Base-by-base conservation (phyloP, 164 flowering plant genomes). In the Vitis riparia region DNA sequence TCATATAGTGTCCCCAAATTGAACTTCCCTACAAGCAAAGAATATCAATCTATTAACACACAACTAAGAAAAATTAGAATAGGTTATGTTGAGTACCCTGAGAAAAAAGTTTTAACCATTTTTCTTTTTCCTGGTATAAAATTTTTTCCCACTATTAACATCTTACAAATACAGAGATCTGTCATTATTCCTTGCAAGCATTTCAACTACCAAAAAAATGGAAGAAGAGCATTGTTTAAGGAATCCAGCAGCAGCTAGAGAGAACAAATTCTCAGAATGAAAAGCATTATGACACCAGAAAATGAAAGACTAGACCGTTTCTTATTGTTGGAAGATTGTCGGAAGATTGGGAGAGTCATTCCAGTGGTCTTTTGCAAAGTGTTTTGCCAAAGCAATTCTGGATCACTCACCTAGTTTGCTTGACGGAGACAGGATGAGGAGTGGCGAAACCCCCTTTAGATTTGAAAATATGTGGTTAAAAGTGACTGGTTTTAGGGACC, bases 1-100 rank as follows among this genome's bases (percentile, higher is more conserved):
- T 90, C 97, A 80, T 95, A 92, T 11, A 95, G 77, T 67, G 84
- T 86, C 11, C 79, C 88, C 81, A 92, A 76, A 77, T 78, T 91
- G 63, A 90, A 87, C 82, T 87, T 94, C 47, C 90, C 99, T 94
- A 66, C 47, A 73, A 68, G 13, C 55, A 66, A 63, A 16, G 55
- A 60, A 30, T 49, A 55, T 2, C 50, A 71, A 37, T 47, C 13
- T 37, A 69, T 53, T 51, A 14, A 59, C n/a, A 30, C 52, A 57
- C 19, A 14, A 57, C 19, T 17, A 57, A 11, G 23, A 57, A 57
- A 57, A 57, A 14, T 19, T 16, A 14, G n/a, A 56, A 10, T 3
- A 37, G 8, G 44, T 37, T 37, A 37, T 37, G 44, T 37, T 3
- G 44, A 53, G 16, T 59, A 12, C 44, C 29, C 23, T 12, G 3